Conservation (phyloP, 208 protist species). For the Strigomonas oncopelti region DNA sequence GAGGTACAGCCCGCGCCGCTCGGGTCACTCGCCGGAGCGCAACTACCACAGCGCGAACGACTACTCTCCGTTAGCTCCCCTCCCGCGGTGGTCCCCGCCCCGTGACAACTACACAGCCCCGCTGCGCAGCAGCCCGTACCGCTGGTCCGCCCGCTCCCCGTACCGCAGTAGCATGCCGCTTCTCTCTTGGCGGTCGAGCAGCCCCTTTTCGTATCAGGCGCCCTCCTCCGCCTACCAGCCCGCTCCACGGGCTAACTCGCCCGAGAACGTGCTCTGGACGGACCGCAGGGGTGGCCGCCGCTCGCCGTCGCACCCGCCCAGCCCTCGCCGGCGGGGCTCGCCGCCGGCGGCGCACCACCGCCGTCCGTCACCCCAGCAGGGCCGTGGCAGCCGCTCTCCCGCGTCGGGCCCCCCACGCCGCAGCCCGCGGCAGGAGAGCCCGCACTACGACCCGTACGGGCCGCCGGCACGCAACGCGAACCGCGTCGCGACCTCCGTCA, state of each 20-base stretch:
- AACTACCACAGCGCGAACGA: neutral
- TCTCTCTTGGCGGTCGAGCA: slow-evolving; percentile 13
- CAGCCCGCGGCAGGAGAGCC: neutral
- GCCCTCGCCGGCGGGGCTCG: no score
- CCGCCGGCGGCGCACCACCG: no score
- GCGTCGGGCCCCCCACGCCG: no score
- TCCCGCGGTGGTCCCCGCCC: neutral
- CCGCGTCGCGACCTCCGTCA: neutral
- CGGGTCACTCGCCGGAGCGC: neutral
- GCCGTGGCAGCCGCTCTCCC: neutral
- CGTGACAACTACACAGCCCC: neutral
- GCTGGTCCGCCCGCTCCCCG: slow-evolving; percentile 1
- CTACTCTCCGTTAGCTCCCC: neutral
- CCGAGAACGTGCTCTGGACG: neutral
- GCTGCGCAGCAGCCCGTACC: neutral
- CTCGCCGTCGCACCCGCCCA: no score
- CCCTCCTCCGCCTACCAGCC: slow-evolving; percentile 1
- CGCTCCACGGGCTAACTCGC: slow-evolving; percentile 10
- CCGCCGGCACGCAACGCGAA: neutral
- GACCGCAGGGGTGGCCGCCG: neutral
- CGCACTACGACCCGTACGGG: neutral
- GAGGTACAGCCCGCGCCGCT: neutral
- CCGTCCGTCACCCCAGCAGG: no score
- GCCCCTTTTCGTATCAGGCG: slow-evolving; percentile 17
- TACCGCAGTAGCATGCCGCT: neutral